Evolutionary conservation across 1,139 yeast species (phyloP).

Genomic region (Taphrina sp.): DNA sequence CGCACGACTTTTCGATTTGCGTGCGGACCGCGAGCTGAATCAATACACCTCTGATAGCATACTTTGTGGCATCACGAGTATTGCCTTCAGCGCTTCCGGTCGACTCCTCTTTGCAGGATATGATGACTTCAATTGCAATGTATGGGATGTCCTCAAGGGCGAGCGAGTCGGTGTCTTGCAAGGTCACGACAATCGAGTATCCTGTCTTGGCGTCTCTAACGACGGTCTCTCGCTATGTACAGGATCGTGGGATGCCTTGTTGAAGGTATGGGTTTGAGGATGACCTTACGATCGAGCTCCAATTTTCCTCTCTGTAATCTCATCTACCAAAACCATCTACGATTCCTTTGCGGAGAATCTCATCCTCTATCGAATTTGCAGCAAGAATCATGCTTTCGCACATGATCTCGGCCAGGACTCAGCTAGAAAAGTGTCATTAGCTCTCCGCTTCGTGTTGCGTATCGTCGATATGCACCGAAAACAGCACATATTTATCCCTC

Average conservation of each 20-base stretch:
- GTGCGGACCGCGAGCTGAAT: conserved; percentile 72
- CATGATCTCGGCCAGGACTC: no score
- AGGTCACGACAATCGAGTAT: conserved; percentile 62
- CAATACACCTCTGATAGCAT: conserved; percentile 50
- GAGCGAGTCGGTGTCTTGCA: conserved; percentile 61
- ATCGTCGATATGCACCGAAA: no score
- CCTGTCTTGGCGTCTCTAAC: conserved; percentile 64
- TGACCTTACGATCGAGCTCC: no score
- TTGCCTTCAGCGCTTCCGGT: conserved; percentile 76
- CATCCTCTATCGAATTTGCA: no score
- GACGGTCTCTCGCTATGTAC: conserved; percentile 57
- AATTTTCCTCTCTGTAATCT: no score
- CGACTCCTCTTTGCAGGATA: conserved; percentile 72
- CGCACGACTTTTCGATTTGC: conserved; percentile 68
- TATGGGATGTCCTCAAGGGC: conserved; percentile 75
- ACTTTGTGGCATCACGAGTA: conserved; percentile 52
- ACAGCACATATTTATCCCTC: no score
- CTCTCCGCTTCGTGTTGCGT: no score
- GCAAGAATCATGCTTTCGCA: no score
- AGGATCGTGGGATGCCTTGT: conserved; percentile 45
- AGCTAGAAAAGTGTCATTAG: no score
- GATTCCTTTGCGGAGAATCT: no score
- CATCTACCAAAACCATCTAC: no score
- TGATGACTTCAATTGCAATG: conserved; percentile 52
- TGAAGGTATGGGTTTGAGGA: conserved; percentile 33